Conservation (phyloP, 2,329 filamentous ascomycete genomes). For the Stagonosporopsis tanaceti region DNA sequence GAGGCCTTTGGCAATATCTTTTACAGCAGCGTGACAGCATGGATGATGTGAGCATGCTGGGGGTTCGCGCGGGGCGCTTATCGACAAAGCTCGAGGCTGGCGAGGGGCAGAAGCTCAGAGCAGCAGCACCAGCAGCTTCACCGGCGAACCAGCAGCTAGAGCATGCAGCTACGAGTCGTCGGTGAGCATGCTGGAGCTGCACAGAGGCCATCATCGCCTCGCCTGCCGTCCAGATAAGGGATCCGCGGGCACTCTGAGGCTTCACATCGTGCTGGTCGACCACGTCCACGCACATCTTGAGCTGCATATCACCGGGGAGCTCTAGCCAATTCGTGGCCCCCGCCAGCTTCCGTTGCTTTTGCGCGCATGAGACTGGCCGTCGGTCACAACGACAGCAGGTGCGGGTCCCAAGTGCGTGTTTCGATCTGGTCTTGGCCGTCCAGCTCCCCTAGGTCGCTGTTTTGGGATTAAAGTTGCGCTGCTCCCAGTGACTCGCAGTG, state of each 20-base stretch:
- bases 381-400: constrained; percentile 25
- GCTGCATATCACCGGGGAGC: constrained; percentile 27
- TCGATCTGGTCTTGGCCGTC: constrained; percentile 33
- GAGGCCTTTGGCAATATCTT: constrained; percentile 28
- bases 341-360: constrained; percentile 39
- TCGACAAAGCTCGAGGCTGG: constrained; percentile 13
- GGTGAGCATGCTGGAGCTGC: constrained; percentile 7
- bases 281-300: constrained; percentile 12
- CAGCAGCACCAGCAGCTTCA: constrained; percentile 18
- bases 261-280: constrained; percentile 4
- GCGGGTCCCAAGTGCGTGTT: constrained; percentile 26
- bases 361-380: constrained; percentile 26
- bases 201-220: constrained; percentile 12
- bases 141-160: constrained; percentile 7
- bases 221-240: constrained; percentile 13
- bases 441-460: constrained; percentile 26
- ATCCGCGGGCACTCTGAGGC: constrained; percentile 1
- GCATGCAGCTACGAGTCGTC: not conserved
- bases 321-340: constrained; percentile 35
- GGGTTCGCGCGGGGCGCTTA: constrained; percentile 20
- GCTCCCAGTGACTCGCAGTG: constrained; percentile 26
- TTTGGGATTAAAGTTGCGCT: constrained; percentile 37
- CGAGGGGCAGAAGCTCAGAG: constrained; percentile 18
- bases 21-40: constrained; percentile 13
- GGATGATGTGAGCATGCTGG: constrained; percentile 17